A percentile compares a stretch with the other conserved stretches of the same genome.
These are phyloP conservation scores for Penicillium nucicola DNA, from an alignment of 495 filamentous ascomycete species.

Conservation along the genomic window DNA sequence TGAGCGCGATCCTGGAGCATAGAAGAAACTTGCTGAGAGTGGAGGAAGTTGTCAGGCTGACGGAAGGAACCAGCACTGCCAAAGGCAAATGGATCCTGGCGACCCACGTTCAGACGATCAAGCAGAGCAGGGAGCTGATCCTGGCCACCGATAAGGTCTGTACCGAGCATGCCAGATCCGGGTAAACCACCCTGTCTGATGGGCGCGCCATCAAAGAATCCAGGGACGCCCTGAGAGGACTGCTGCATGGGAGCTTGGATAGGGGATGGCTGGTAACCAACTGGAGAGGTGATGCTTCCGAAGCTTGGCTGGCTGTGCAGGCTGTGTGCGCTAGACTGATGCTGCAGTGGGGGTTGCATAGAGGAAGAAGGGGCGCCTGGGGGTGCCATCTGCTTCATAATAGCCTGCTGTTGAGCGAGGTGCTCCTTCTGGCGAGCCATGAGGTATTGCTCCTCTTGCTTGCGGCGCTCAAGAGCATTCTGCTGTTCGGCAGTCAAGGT, in stretches of 20 bases:
- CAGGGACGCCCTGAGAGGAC: constrained; percentile 41
- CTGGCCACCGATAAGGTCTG: constrained; percentile 47
- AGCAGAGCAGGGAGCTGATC: constrained; percentile 60
- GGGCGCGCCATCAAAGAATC: constrained; percentile 67
- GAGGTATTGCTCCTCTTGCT: constrained; percentile 96
- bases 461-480: constrained; percentile 90
- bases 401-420: constrained; percentile 79
- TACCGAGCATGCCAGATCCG: constrained; percentile 52
- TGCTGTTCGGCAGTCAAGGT: constrained; percentile 96
- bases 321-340: constrained; percentile 91
- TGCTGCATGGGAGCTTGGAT: constrained; percentile 66
- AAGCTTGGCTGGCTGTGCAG: constrained; percentile 95
- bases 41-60: constrained; percentile 50
- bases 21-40: constrained; percentile 56
- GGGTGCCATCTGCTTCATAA: constrained; percentile 70
- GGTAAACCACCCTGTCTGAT: constrained; percentile 38
- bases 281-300: constrained; percentile 85
- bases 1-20: constrained; percentile 61
- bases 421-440: constrained; percentile 94
- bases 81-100: constrained; percentile 51
- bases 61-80: constrained; percentile 49
- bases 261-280: constrained; percentile 68
- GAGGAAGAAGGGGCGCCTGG: constrained; percentile 53
- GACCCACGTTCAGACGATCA: constrained; percentile 56
- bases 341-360: constrained; percentile 64